A percentile compares a stretch with the other conserved stretches of the same genome.
These are phyloP conservation scores for Colletotrichum coccodes DNA, from an alignment of 2,329 filamentous ascomycete genomes.

Conservation along the genomic window DNA sequence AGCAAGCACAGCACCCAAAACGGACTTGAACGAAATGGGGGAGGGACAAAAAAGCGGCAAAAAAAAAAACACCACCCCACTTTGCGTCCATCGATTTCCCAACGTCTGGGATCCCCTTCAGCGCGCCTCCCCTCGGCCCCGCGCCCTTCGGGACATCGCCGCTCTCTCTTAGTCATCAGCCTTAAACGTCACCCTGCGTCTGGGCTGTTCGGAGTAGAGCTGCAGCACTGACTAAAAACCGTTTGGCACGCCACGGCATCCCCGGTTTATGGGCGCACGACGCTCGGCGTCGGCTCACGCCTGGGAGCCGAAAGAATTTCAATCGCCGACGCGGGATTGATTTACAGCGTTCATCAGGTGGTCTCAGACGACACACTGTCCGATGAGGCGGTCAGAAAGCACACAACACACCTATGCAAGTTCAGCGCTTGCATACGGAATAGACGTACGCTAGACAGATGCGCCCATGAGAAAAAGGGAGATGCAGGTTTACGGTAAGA, in stretches of 20 bases:
- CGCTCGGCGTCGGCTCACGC: constrained; percentile 15
- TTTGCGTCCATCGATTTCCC: not conserved
- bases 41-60: not conserved
- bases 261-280: not conserved
- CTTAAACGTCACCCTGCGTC: constrained; percentile 32
- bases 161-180: constrained; percentile 22
- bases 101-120: not conserved
- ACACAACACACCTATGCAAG: not conserved
- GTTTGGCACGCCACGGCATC: constrained; percentile 11
- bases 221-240: constrained; percentile 17
- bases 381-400: not conserved
- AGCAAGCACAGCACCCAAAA: not conserved
- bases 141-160: not conserved
- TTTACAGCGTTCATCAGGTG: no score
- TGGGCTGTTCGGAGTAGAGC: not conserved
- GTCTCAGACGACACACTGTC: no score
- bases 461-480: not conserved
- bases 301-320: not conserved
- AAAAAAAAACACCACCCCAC: not conserved
- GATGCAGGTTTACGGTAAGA: constrained; percentile 1
- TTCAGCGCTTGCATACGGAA: not conserved
- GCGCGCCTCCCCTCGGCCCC: not conserved
- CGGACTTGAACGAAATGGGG: not conserved
- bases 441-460: not conserved
- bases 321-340: not conserved